These are phyloP conservation scores for Stagonosporopsis chrysanthemi DNA, from an alignment of 2,329 filamentous ascomycete genomes.

Conservation along the genomic window DNA sequence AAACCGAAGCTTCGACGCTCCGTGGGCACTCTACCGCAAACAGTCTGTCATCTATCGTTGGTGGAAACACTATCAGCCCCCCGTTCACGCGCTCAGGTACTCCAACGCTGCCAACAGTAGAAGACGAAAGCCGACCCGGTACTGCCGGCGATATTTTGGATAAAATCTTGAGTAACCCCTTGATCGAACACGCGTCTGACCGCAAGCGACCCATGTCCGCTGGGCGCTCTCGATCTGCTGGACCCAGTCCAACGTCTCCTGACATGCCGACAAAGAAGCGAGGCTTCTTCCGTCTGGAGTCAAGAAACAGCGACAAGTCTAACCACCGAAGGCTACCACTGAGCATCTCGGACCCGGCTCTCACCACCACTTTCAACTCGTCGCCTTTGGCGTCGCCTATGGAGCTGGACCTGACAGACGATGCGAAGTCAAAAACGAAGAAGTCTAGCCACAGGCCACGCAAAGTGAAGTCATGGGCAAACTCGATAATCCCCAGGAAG, in stretches of 20 bases:
- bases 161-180: conserved; percentile 35
- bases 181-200: conserved; percentile 36
- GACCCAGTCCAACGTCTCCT: conserved; percentile 28
- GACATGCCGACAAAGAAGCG: conserved; percentile 40
- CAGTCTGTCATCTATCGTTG: conserved; percentile 80
- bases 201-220: conserved; percentile 50
- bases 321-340: conserved; percentile 34
- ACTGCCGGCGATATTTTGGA: conserved; percentile 76
- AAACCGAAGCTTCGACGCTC: conserved; percentile 77
- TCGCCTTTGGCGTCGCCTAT: conserved; percentile 37
- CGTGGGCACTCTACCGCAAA: conserved; percentile 77
- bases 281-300: conserved; percentile 60
- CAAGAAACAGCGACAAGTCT: conserved; percentile 51
- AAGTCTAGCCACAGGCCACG: conserved; percentile 66
- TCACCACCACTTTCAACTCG: conserved; percentile 38
- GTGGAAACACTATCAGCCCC: conserved; percentile 61
- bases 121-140: conserved; percentile 63
- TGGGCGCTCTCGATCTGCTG: conserved; percentile 27
- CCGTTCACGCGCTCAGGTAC: conserved; percentile 53
- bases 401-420: conserved; percentile 41
- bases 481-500: conserved; percentile 71
- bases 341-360: conserved; percentile 46
- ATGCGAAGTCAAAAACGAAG: conserved; percentile 51
- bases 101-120: conserved; percentile 51
- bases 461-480: conserved; percentile 78